Evolutionary conservation across 495 filamentous ascomycete species (phyloP), one percentile per base, ranked within the genome.

Genomic region (Hypoxylon lienhwacheense): DNA sequence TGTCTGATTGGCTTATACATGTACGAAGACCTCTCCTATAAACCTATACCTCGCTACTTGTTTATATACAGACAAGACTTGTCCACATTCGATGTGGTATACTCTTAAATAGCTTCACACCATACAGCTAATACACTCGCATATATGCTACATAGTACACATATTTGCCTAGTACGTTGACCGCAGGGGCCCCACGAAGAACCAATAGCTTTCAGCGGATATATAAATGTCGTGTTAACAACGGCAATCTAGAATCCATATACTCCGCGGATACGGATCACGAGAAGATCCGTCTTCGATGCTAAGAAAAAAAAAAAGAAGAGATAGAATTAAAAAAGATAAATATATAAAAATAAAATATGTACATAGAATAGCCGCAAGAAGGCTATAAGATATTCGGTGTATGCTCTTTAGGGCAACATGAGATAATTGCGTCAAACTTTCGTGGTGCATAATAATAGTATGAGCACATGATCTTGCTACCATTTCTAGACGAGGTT

Each of bases 121-220:
- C 50, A 55, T 21, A 39, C 34, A 12, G 47, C 52, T 24, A 16
- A 26, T 14, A 47, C 22, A 48, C 19, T 24, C 14, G 12, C 32
- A 48, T 49, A 53, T 49, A 55, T 14, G 52, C 53, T 61, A 53
- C 59, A 55, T 59, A 63, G 59, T 21, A 49, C 44, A 59, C 43
- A 24, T 40, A 39, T 37, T 45, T 49, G 37, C 21, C 25, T 47
- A 20, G 41, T 60, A 45, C 24, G 24, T 52, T 61, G 51, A 34
- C 52, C 29, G 42, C 52, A 56, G 52, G 52, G 47, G 31, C 47
- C 43, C 17, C 37, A 32, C 39, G 5, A 44, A 42, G 33, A n/a
- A 16, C 53, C 54, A 63, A 58, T 54, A 37, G 41, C 25, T 4
- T 31, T 46, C 39, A 34, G 48, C 46, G 50, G 54, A 59, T 59